Conservation (phyloP, 179 eudicot genomes). For the Silene coronaria region DNA sequence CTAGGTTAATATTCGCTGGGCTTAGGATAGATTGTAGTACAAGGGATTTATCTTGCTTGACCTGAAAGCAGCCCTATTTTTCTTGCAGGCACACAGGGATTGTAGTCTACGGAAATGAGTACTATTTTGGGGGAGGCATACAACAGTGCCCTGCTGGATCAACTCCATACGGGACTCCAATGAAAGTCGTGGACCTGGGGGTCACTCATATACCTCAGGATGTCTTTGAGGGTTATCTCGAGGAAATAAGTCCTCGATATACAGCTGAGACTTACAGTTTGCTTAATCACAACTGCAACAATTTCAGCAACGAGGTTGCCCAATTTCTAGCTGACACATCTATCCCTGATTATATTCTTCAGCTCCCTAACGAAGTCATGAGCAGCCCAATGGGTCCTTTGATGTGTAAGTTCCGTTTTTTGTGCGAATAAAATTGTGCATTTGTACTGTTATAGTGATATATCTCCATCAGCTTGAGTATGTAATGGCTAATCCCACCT, state of each 20-base stretch:
- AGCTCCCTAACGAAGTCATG: constrained; percentile 87
- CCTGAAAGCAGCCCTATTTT: neutral
- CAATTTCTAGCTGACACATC: constrained; percentile 74
- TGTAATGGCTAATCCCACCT: neutral
- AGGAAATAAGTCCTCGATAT: constrained; percentile 89
- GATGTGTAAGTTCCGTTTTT: constrained; percentile 49
- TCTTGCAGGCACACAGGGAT: constrained; percentile 84
- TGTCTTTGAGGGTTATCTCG: constrained; percentile 68
- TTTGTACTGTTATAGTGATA: too few relatives aligned
- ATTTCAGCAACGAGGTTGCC: constrained; percentile 89
- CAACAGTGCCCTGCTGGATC: constrained; percentile 60
- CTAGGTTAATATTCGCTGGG: neutral
- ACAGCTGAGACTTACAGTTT: constrained; percentile 84
- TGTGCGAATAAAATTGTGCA: neutral
- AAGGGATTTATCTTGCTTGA: neutral
- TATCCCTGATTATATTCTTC: constrained; percentile 79
- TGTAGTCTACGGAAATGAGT: constrained; percentile 86
- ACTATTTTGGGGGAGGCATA: constrained; percentile 91
- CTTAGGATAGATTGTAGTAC: neutral
- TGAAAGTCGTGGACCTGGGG: constrained; percentile 70
- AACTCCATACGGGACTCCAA: constrained; percentile 79
- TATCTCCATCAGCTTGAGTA: neutral
- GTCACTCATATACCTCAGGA: constrained; percentile 81
- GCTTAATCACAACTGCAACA: constrained; percentile 85
- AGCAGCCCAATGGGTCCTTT: constrained; percentile 83